Evolutionary conservation across 441 rosid genomes (phyloP).

Genomic region (Theobroma grandiflorum): DNA sequence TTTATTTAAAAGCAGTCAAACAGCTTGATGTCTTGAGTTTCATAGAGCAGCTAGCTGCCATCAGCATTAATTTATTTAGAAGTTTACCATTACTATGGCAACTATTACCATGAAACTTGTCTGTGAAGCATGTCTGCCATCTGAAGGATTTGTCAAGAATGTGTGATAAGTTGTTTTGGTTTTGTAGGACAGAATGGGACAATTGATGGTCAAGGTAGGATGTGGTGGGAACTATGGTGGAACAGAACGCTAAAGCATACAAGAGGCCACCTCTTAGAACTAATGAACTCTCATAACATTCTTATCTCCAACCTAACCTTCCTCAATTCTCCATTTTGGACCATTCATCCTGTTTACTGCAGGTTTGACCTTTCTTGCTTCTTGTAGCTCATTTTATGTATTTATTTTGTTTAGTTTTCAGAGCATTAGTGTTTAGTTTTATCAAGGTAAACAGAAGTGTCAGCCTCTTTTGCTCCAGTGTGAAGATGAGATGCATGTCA

Average conservation of each 20-base stretch:
- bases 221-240: constrained; percentile 99
- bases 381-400: constrained; percentile 15
- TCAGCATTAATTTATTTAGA: not conserved
- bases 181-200: constrained; percentile 84
- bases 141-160: not conserved
- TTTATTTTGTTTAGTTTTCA: not conserved
- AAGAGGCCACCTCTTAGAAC: constrained; percentile 90
- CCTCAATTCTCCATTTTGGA: constrained; percentile 91
- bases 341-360: constrained; percentile 93
- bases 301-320: constrained; percentile 88
- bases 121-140: not conserved
- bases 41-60: constrained; percentile 11
- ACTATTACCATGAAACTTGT: not conserved
- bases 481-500: not conserved
- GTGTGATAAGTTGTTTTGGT: constrained; percentile 14
- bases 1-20: constrained; percentile 16
- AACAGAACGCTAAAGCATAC: constrained; percentile 82
- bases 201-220: constrained; percentile 91
- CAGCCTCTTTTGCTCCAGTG: not conserved
- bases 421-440: not conserved
- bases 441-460: not conserved
- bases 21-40: constrained; percentile 9
- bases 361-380: constrained; percentile 51
- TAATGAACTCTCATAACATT: constrained; percentile 77
- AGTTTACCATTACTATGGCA: not conserved